Conservation (phyloP, 2,329 filamentous ascomycete species). For the Neofusicoccum umdonicola region DNA sequence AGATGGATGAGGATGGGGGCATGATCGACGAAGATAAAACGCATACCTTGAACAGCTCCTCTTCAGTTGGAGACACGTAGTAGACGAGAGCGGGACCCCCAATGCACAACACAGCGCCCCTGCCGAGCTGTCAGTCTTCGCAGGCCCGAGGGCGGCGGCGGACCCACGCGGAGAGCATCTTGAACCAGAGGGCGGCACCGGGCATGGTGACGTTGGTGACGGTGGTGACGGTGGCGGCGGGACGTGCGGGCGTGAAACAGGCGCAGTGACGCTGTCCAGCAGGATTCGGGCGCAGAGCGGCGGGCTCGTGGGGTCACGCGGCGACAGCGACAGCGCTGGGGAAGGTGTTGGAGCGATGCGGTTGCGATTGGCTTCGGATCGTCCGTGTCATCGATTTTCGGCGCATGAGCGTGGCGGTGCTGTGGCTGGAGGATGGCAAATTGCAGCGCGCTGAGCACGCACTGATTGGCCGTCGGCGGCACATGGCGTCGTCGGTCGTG, state of each 20-base stretch:
- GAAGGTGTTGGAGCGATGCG: not conserved
- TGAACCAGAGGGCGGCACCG: constrained; percentile 52
- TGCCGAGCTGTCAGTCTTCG: constrained; percentile 38
- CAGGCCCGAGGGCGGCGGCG: constrained; percentile 3
- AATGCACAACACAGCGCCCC: constrained; percentile 68
- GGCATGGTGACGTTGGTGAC: constrained; percentile 6
- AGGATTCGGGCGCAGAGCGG: not conserved
- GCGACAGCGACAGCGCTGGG: not conserved
- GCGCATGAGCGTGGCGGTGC: not conserved
- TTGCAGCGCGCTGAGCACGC: not conserved
- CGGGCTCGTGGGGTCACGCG: not conserved
- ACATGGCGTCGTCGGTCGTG: not conserved
- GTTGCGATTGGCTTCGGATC: constrained; percentile 8
- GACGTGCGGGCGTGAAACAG: not conserved
- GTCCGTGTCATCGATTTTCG: constrained; percentile 15
- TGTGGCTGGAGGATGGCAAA: not conserved
- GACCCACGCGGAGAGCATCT: constrained; percentile 63
- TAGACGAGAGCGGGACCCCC: constrained; percentile 83
- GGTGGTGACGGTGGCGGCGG: not conserved
- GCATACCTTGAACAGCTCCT: constrained; percentile 74
- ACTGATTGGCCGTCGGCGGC: constrained; percentile 1
- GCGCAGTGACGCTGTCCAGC: not conserved
- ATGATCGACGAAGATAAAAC: constrained; percentile 2
- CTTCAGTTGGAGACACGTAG: constrained; percentile 79
- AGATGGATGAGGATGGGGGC: not conserved